phyloP scores from a whole-genome alignment of 805 yeast genomes.

The Starmerella geochares region DNA sequence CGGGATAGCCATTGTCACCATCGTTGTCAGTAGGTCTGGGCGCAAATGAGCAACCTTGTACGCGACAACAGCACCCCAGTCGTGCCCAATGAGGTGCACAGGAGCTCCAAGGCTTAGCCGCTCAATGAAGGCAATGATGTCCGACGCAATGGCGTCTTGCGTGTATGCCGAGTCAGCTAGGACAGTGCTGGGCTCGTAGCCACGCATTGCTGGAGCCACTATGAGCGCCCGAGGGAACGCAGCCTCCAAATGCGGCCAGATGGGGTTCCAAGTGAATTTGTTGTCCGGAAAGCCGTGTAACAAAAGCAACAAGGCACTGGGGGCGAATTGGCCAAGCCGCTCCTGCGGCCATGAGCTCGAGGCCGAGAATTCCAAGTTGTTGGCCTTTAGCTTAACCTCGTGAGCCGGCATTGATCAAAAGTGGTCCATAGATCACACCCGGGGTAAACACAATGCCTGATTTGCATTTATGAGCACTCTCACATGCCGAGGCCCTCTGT shows the following conservation, averaged over 20 bases:
- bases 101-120: conserved; percentile 16
- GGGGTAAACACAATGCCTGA: too few relatives aligned
- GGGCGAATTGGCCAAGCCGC: not conserved
- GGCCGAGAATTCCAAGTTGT: conserved; percentile 13
- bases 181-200: conserved; percentile 26
- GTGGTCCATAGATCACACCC: too few relatives aligned
- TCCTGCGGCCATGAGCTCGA: conserved; percentile 11
- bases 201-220: conserved; percentile 25
- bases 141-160: conserved; percentile 19
- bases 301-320: conserved; percentile 17
- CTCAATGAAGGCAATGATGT: conserved; percentile 18
- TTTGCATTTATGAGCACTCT: too few relatives aligned
- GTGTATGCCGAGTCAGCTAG: conserved; percentile 15
- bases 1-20: conserved; percentile 26
- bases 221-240: conserved; percentile 18
- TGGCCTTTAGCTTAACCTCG: conserved; percentile 8
- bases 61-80: conserved; percentile 28
- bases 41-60: conserved; percentile 20
- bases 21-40: conserved; percentile 22
- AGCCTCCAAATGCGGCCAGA: conserved; percentile 13
- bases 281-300: conserved; percentile 29
- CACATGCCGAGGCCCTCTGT: too few relatives aligned
- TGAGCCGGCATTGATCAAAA: not conserved
- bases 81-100: conserved; percentile 27
- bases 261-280: conserved; percentile 21